Percentiles rank a stretch among this genome's conserved stretches.
These are phyloP conservation scores for Thyridium curvatum DNA, from an alignment of 2,329 filamentous ascomycete species.

Conservation along the genomic window DNA sequence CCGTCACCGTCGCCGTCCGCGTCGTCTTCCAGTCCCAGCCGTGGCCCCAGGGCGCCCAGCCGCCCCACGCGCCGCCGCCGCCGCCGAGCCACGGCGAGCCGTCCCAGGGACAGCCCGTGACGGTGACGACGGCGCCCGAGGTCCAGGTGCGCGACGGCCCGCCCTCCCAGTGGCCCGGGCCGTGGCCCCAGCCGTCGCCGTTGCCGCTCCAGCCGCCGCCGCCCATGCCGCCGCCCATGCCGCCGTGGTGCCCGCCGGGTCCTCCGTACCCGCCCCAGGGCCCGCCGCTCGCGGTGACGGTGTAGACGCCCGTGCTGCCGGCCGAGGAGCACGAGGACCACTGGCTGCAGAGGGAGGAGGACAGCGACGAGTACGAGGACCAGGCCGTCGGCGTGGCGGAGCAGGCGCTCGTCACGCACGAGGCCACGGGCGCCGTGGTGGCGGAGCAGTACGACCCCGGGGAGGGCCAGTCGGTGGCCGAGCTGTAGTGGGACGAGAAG, in stretches of 20 bases:
- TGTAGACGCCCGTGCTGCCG: conserved; percentile 31
- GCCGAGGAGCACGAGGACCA: conserved; percentile 30
- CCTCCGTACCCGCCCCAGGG: conserved; percentile 25
- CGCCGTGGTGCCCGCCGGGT: conserved; percentile 15
- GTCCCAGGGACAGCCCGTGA: conserved; percentile 34
- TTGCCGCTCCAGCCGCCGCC: conserved; percentile 1
- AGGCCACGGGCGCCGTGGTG: conserved; percentile 14
- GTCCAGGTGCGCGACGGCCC: conserved; percentile 7
- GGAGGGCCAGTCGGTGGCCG: conserved; percentile 19
- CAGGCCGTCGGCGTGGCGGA: conserved; percentile 20
- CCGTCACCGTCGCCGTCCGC: conserved; percentile 30
- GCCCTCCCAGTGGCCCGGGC: conserved; percentile 3
- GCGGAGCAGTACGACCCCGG: conserved; percentile 22
- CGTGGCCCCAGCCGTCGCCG: conserved; percentile 10
- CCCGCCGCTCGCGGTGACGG: conserved; percentile 26
- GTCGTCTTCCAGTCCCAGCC: conserved; percentile 26
- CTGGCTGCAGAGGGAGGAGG: conserved; percentile 31
- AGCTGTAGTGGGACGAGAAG: conserved; percentile 30
- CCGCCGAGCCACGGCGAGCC: conserved; percentile 33
- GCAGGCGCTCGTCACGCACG: conserved; percentile 21
- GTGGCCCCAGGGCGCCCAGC: conserved; percentile 25
- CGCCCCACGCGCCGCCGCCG: conserved; percentile 21
- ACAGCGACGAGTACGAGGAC: conserved; percentile 25
- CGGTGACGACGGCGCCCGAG: conserved; percentile 19
- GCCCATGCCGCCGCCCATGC: conserved; percentile 6